These are phyloP conservation scores for Malassezia sympodialis DNA, from an alignment of 1,284 basidiomycete genomes.

Conservation along the genomic window DNA sequence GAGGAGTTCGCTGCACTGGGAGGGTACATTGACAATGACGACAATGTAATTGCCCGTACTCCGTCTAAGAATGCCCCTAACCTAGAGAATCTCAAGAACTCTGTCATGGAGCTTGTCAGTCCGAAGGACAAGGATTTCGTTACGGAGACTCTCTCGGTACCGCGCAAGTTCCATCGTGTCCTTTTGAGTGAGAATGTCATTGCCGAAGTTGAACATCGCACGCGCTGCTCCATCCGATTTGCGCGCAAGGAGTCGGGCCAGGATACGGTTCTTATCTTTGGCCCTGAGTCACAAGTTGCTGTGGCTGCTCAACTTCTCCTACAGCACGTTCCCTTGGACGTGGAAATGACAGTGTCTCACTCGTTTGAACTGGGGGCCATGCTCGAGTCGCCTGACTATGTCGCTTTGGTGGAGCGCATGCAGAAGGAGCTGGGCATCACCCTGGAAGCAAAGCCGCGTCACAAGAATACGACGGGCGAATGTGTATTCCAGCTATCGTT, in stretches of 20 bases:
- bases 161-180: constrained; percentile 85
- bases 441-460: constrained; percentile 55
- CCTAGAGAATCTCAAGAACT: constrained; percentile 85
- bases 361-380: constrained; percentile 63
- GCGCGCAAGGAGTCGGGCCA: constrained; percentile 89
- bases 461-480: constrained; percentile 54
- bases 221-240: constrained; percentile 85
- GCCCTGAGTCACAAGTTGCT: constrained; percentile 90
- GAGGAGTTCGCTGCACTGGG: constrained; percentile 92
- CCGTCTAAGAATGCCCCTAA: constrained; percentile 96
- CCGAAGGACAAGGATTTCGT: constrained; percentile 98
- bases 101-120: constrained; percentile 93
- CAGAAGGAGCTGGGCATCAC: constrained; percentile 87
- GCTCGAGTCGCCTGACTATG: constrained; percentile 68
- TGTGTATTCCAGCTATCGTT: constrained; percentile 85
- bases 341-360: constrained; percentile 81
- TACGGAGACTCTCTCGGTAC: constrained; percentile 81
- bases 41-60: constrained; percentile 93
- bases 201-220: constrained; percentile 91
- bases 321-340: constrained; percentile 90
- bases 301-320: constrained; percentile 92
- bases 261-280: constrained; percentile 82
- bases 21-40: constrained; percentile 93
- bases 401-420: constrained; percentile 69
- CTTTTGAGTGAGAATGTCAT: constrained; percentile 94